phyloP scores from a whole-genome alignment of 2,329 filamentous ascomycete genomes.

The Grosmannia serpens region DNA sequence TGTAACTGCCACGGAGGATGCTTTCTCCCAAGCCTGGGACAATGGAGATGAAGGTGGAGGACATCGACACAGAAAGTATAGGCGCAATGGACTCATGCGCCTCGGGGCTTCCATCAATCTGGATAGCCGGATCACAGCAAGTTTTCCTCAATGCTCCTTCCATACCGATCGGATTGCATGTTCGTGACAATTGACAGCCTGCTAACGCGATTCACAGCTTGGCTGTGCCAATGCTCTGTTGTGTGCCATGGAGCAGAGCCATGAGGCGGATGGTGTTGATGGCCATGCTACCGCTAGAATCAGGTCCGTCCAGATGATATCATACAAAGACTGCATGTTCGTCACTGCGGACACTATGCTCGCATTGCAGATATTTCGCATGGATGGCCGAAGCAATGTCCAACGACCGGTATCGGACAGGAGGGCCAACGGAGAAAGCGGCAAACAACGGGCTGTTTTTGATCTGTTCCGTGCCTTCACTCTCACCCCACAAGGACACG shows the following conservation, averaged over 20 bases:
- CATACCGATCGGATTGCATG: neutral
- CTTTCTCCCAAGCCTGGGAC: neutral
- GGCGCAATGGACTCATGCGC: conserved; percentile 53
- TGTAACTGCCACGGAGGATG: conserved; percentile 13
- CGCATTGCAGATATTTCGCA: conserved; percentile 75
- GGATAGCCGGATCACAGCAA: conserved; percentile 58
- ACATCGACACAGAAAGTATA: conserved; percentile 32
- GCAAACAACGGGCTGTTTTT: conserved; percentile 75
- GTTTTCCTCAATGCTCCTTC: conserved; percentile 5
- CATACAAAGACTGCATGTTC: conserved; percentile 56
- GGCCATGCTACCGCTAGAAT: conserved; percentile 48
- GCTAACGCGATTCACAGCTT: conserved; percentile 31
- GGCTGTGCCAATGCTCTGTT: conserved; percentile 83
- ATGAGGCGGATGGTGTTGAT: conserved; percentile 44
- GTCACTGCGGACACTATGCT: conserved; percentile 69
- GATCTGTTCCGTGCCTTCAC: conserved; percentile 68
- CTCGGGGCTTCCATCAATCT: conserved; percentile 62
- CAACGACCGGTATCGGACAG: conserved; percentile 48
- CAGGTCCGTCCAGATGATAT: conserved; percentile 61
- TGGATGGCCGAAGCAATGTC: conserved; percentile 73
- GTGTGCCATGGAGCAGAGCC: conserved; percentile 52
- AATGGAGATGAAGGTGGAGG: conserved; percentile 25
- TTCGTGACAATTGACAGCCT: neutral
- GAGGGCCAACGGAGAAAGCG: conserved; percentile 39
- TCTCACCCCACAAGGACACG: conserved; percentile 67